These are phyloP conservation scores for Skeletonema menzelii DNA, from an alignment of 108 stramenopile genomes.

Conservation along the genomic window DNA sequence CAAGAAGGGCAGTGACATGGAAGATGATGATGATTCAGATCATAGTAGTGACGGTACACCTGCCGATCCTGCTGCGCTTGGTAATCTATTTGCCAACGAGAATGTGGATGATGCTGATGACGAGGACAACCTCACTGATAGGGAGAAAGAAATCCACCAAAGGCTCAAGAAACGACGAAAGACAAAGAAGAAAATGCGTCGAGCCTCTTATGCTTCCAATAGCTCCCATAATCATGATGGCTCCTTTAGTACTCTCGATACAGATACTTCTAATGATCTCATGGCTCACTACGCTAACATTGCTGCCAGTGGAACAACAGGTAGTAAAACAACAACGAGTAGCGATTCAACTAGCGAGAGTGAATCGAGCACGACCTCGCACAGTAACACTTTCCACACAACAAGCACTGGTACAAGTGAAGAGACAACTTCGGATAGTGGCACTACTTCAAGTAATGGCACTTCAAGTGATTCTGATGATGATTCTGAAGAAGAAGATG, in stretches of 20 bases:
- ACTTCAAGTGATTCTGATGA: background rate
- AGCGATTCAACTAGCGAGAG: constrained; percentile 11
- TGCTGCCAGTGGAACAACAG: constrained; percentile 1
- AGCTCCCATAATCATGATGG: background rate
- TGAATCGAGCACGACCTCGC: constrained; percentile 17
- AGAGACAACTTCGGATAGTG: background rate
- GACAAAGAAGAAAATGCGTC: background rate
- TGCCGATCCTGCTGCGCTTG: background rate
- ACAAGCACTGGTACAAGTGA: constrained; percentile 15
- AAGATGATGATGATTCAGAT: background rate
- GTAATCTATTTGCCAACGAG: background rate
- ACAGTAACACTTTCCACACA: constrained; percentile 2
- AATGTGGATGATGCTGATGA: background rate
- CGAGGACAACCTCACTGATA: background rate
- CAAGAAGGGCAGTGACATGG: constrained; percentile 5
- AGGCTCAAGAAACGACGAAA: background rate
- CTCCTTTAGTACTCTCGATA: constrained; percentile 10
- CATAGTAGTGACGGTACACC: background rate
- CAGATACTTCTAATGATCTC: background rate
- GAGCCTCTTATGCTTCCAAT: constrained; percentile 8
- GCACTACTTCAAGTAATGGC: background rate
- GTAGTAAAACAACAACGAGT: constrained; percentile 9
- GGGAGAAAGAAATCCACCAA: background rate
- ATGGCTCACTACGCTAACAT: constrained; percentile 1
- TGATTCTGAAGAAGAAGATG: constrained; percentile 6